Base-by-base conservation (phyloP, 2,329 filamentous ascomycete species). In the Colletotrichum musicola region DNA sequence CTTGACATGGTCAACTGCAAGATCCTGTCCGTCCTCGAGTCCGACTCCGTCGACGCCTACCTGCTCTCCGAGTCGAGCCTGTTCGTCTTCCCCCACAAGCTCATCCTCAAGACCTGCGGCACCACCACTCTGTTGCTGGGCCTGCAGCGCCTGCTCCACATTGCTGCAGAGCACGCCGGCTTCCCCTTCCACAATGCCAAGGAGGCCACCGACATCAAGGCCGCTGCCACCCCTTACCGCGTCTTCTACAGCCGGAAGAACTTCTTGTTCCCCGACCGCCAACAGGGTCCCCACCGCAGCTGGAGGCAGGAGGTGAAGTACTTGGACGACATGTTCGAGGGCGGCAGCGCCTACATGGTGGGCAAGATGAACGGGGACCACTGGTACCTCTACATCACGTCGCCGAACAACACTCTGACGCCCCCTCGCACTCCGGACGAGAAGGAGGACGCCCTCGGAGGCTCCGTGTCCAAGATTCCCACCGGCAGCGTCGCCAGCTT, bases 321-420 rank as follows among this genome's bases (percentile, higher is more conserved):
- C 75, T 87, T 99, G 71, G 96, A 99, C 82, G 92, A 93, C 78
- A 93, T 95, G 81, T 98, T 99, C 78, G 86, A 92, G 70, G 92
- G 93, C 64, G 96, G 96, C 63, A 98, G 95, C 80, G 96, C 96
- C 58, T 99, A 99, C 81, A 97, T 98, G 95, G 97, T 99, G 73
- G 96, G 96, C 77, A 98, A 98, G 84, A 98, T 98, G 95, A 99
- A 99, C 75, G 95, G 96, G 67, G 96, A 99, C 80, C 96, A 99
- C 76, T 99, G 96, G 96, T 98, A 98, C 79, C 85, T 99, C 64
- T 99, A 99, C 83, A 91, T 98, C 75, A 98, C 96, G 13, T 93
- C 93, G 59, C 95, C 96, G 18, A 91, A 92, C 78, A 91, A 89
- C 55, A 84, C 88, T 62, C 85, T 97, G 72, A 97, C 95, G 0